Evolutionary conservation across 2,329 filamentous ascomycete species (phyloP), one percentile per base, ranked within the genome.

Genomic region (Alternaria ventricosa): DNA sequence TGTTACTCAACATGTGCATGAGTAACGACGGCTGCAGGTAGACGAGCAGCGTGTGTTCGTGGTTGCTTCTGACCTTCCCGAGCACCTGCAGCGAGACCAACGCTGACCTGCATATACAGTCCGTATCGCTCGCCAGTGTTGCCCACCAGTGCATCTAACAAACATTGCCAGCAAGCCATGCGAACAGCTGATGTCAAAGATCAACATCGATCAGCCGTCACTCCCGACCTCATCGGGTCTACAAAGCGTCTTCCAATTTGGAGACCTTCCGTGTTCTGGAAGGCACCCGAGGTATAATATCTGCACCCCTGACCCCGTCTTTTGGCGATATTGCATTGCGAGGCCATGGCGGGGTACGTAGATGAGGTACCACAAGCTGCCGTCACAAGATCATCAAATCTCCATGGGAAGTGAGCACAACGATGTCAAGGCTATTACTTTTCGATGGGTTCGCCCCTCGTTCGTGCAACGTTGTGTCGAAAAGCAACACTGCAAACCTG

Each of bases 291-390:
- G 23, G 44, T 58, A 63, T 68, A 71, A 73, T 71, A 69, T 70
- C 57, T 36, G 51, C n/a, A 61, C 71, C 72, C 73, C 69, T 68
- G 70, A 64, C 65, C 67, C 71, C 70, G 63, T 69, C 46, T 66
- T 61, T 57, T 59, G 60, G 50, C 57, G 30, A 66, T 66, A 76
- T 72, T 76, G 69, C 67, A 66, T 43, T 61, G 68, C 67, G 68
- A 71, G 65, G 65, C 71, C 46, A 57, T 66, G 71, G 76, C 74
- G 75, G 74, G 75, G 74, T 74, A 75, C 75, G 71, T 78, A 73
- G 70, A 78, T 77, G 70, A 74, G 66, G 67, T 76, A 72, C 63
- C 65, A 73, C 74, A 69, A 64, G 43, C 57, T 55, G 27, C 49
- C 30, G 60, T 66, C 61, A 74, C 60, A 60, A 58, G 61, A 67